A percentile compares a stretch with the other conserved stretches of the same genome.
Evolutionary conservation across 2,329 filamentous ascomycete species (phyloP).

Genomic region (Fusarium denticulatum): DNA sequence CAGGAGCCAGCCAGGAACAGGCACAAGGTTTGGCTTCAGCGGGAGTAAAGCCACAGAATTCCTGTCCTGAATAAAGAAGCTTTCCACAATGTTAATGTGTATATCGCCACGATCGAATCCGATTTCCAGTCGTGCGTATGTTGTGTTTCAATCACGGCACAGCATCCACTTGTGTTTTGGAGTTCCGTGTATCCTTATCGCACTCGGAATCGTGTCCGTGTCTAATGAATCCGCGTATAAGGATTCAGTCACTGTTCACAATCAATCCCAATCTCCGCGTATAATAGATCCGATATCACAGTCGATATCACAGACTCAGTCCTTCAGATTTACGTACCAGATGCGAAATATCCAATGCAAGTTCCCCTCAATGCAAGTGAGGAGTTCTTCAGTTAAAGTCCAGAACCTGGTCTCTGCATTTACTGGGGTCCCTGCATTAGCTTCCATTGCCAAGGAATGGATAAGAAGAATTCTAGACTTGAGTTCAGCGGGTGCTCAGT

Average conservation of each 20-base stretch:
- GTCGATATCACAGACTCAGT: neutral
- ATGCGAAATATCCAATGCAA: conserved; percentile 1
- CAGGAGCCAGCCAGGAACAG: conserved; percentile 27
- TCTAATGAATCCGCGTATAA: conserved; percentile 18
- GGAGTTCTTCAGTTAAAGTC: conserved; percentile 7
- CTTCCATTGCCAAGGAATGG: conserved; percentile 24
- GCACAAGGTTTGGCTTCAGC: conserved; percentile 6
- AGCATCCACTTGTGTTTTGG: conserved; percentile 19
- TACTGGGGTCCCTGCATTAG: conserved; percentile 32
- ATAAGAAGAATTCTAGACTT: conserved; percentile 16
- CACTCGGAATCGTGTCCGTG: conserved; percentile 22
- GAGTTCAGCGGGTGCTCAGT: conserved; percentile 16
- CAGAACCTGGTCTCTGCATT: conserved; percentile 26
- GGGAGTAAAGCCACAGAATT: conserved; percentile 33
- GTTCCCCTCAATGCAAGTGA: neutral
- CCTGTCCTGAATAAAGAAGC: conserved; percentile 6
- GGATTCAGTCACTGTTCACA: neutral
- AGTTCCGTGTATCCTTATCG: conserved; percentile 11
- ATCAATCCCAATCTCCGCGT: conserved; percentile 17
- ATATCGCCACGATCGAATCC: neutral
- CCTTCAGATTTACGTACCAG: neutral
- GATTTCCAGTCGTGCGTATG: conserved; percentile 1
- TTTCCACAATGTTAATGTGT: neutral
- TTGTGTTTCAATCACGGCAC: conserved; percentile 17
- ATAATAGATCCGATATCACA: conserved; percentile 10